Conservation (phyloP, 2,329 filamentous ascomycete species). For the Beauveria sp. region DNA sequence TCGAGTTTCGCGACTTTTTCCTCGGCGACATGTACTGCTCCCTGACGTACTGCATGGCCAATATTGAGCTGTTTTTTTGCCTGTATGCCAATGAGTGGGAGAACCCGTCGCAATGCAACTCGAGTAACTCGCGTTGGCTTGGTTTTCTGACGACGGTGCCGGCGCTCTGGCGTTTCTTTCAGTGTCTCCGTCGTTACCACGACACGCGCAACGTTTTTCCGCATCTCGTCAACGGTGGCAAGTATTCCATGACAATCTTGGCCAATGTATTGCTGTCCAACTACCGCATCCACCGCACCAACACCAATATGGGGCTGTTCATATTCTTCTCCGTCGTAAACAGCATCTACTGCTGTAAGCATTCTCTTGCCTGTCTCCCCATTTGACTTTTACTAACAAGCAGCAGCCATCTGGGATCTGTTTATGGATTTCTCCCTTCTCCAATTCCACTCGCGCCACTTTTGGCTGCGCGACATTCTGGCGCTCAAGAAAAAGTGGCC, state of each 20-base stretch:
- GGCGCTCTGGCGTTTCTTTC: slow-evolving; percentile 81
- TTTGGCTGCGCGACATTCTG: slow-evolving; percentile 66
- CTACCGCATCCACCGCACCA: slow-evolving; percentile 64
- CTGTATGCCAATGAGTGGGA: slow-evolving; percentile 76
- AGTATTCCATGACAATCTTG: slow-evolving; percentile 79
- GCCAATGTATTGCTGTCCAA: slow-evolving; percentile 73
- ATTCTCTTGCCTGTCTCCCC: neutral
- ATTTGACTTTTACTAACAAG: neutral
- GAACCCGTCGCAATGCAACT: slow-evolving; percentile 72
- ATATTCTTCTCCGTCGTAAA: slow-evolving; percentile 77
- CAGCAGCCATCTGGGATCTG: slow-evolving; percentile 75
- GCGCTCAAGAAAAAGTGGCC: slow-evolving; percentile 72
- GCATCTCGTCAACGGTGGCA: slow-evolving; percentile 85
- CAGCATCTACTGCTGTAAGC: slow-evolving; percentile 68
- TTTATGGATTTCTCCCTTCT: slow-evolving; percentile 95
- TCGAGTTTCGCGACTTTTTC: slow-evolving; percentile 97
- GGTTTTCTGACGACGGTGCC: slow-evolving; percentile 82
- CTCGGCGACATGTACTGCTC: slow-evolving; percentile 97
- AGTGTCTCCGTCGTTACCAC: slow-evolving; percentile 82
- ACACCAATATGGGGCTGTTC: slow-evolving; percentile 59
- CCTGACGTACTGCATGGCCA: slow-evolving; percentile 81
- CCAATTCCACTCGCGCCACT: slow-evolving; percentile 62
- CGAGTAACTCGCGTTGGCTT: slow-evolving; percentile 69
- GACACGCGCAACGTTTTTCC: slow-evolving; percentile 86
- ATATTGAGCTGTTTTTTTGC: slow-evolving; percentile 90